phyloP scores from a whole-genome alignment of 768 basidiomycete species.

The Sporobolomyces roseus region DNA sequence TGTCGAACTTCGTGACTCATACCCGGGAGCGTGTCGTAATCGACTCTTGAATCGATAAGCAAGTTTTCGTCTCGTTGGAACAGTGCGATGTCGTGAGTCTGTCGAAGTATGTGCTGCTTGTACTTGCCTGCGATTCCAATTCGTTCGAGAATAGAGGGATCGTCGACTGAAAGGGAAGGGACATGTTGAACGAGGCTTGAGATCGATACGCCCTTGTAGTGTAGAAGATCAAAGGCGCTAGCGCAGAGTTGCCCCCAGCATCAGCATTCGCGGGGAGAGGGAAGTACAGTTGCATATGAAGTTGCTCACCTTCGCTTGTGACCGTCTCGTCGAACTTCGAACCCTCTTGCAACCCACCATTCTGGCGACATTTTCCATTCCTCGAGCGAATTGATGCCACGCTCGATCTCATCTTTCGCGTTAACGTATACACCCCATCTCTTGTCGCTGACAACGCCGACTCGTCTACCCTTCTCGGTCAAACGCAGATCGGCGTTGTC shows the following conservation, averaged over 20 bases:
- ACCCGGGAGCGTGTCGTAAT: conserved; percentile 64
- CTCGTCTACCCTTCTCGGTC: conserved; percentile 63
- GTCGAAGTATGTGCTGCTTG: conserved; percentile 59
- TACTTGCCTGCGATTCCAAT: conserved; percentile 57
- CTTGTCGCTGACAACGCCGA: conserved; percentile 53
- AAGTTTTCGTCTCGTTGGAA: conserved; percentile 76
- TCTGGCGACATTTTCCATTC: conserved; percentile 24
- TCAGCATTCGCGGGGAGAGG: background rate
- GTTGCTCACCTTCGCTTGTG: conserved; percentile 52
- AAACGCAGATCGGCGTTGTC: conserved; percentile 84
- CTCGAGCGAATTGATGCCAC: conserved; percentile 31
- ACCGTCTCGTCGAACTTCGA: conserved; percentile 54
- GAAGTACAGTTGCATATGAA: too few species aligned
- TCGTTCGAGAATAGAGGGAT: conserved; percentile 58
- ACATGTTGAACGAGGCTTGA: conserved; percentile 52
- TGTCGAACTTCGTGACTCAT: conserved; percentile 74
- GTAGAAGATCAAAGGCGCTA: conserved; percentile 73
- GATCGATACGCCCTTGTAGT: conserved; percentile 58
- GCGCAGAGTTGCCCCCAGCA: background rate
- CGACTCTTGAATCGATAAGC: conserved; percentile 63
- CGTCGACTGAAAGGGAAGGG: conserved; percentile 57
- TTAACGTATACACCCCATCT: conserved; percentile 49
- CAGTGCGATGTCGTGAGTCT: conserved; percentile 67
- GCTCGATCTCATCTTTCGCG: conserved; percentile 28
- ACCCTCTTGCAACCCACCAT: conserved; percentile 48